phyloP scores from a whole-genome alignment of 2,329 filamentous ascomycete genomes.

The Fusarium austroafricanum region DNA sequence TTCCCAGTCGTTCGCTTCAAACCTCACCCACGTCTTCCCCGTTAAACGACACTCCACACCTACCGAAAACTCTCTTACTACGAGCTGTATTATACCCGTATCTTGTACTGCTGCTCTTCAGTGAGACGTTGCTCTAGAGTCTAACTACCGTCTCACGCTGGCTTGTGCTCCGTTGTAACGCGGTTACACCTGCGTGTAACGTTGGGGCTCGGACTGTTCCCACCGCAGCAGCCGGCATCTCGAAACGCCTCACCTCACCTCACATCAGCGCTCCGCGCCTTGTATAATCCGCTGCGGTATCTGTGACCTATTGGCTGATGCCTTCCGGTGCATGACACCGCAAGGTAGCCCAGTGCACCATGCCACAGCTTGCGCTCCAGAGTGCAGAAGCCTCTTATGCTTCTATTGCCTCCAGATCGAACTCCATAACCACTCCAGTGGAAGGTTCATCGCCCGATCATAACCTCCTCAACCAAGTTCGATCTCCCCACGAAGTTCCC shows the following conservation, averaged over 20 bases:
- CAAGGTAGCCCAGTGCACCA: slow-evolving; percentile 55
- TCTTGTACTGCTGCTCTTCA: slow-evolving; percentile 4
- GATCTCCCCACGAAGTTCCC: slow-evolving; percentile 40
- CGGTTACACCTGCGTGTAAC: slow-evolving; percentile 44
- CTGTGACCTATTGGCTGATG: slow-evolving; percentile 45
- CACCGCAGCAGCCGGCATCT: slow-evolving; percentile 47
- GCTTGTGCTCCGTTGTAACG: slow-evolving; percentile 32
- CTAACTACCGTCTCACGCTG: slow-evolving; percentile 23
- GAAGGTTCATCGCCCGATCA: slow-evolving; percentile 18
- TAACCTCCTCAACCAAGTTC: slow-evolving; percentile 23
- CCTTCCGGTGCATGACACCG: slow-evolving; percentile 47
- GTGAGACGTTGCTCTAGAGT: slow-evolving; percentile 22
- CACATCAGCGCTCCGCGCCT: slow-evolving; percentile 35
- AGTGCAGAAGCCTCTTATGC: slow-evolving; percentile 54
- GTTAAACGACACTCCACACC: slow-evolving; percentile 30
- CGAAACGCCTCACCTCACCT: slow-evolving; percentile 48
- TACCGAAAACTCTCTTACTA: slow-evolving; percentile 20
- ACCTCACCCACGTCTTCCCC: slow-evolving; percentile 13
- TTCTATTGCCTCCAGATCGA: slow-evolving; percentile 28
- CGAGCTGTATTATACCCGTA: slow-evolving; percentile 21
- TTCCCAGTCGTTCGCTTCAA: slow-evolving; percentile 38
- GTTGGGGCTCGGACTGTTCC: slow-evolving; percentile 42
- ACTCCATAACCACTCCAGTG: slow-evolving; percentile 31
- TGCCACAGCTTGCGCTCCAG: slow-evolving; percentile 65
- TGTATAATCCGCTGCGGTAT: slow-evolving; percentile 10